A percentile compares a stretch with the other conserved stretches of the same genome.
These are phyloP conservation scores for Melaleuca alternifolia DNA, from an alignment of 345 rosid genomes.

Conservation along the genomic window DNA sequence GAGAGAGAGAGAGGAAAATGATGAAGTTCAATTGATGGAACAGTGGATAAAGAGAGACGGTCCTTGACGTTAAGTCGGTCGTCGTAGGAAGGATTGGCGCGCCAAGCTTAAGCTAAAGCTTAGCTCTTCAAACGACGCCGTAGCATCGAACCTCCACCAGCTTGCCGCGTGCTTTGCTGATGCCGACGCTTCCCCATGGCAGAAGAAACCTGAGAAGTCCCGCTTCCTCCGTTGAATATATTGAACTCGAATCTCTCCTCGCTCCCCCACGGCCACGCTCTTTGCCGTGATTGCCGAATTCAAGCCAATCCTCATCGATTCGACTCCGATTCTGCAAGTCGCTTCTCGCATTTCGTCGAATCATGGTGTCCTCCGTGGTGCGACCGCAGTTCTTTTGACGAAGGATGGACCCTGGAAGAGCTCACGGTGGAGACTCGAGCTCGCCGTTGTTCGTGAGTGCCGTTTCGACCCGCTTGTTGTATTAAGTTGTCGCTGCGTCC, in stretches of 20 bases:
- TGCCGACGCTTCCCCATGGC: neutral
- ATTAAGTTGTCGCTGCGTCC: neutral
- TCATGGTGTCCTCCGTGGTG: neutral
- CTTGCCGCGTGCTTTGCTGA: neutral
- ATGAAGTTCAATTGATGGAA: neutral
- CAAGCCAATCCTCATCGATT: neutral
- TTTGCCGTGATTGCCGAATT: neutral
- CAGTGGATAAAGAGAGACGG: neutral
- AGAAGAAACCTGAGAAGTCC: neutral
- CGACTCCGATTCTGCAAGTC: neutral
- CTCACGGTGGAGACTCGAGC: conserved; percentile 10
- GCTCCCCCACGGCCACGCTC: neutral
- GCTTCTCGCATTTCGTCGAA: neutral
- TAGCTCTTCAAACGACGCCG: neutral
- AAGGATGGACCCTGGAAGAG: conserved; percentile 10
- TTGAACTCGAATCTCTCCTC: neutral
- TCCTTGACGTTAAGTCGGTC: neutral
- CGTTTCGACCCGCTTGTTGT: neutral
- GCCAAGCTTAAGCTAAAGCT: neutral
- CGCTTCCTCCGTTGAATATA: neutral
- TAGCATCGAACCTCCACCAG: neutral
- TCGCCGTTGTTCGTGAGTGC: conserved; percentile 8
- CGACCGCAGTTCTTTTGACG: neutral
- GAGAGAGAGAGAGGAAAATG: neutral
- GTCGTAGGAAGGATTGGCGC: neutral